A percentile compares a stretch with the other conserved stretches of the same genome.
Evolutionary conservation across 2,329 filamentous ascomycete species (phyloP).

Genomic region (Chaetomium globosum): DNA sequence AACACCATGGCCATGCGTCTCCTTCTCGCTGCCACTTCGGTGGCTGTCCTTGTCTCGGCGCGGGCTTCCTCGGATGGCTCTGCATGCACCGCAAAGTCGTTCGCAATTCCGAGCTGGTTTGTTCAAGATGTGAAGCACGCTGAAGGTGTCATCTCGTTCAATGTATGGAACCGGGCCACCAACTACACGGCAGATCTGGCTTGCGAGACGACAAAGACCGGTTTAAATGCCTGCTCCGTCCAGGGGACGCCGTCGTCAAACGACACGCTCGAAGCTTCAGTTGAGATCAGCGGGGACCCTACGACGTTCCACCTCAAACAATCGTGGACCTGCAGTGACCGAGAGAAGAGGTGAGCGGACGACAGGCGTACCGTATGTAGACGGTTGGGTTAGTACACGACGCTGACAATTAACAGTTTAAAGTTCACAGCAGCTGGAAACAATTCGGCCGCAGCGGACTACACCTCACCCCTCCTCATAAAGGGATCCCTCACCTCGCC

Average conservation of each 20-base stretch:
- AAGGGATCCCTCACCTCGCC: conserved; percentile 34
- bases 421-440: conserved; percentile 33
- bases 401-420: conserved; percentile 18
- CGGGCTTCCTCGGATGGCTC: background rate
- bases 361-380: background rate
- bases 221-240: conserved; percentile 24
- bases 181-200: conserved; percentile 29
- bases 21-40: conserved; percentile 10
- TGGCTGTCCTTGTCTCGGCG: conserved; percentile 21
- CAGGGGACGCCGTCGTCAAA: conserved; percentile 5
- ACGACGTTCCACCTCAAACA: conserved; percentile 30
- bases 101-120: conserved; percentile 37
- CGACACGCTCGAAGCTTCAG: conserved; percentile 23
- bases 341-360: conserved; percentile 24
- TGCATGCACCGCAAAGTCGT: conserved; percentile 36
- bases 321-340: conserved; percentile 36
- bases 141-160: conserved; percentile 25
- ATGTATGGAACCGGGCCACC: conserved; percentile 34
- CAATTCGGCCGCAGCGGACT: conserved; percentile 20
- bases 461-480: conserved; percentile 33
- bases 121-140: conserved; percentile 30
- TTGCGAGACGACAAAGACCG: conserved; percentile 23
- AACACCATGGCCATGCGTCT: conserved; percentile 13
- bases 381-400: background rate
- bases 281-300: conserved; percentile 18